Percentiles rank a stretch among this genome's conserved stretches.
These are phyloP conservation scores for Boeremia lycopersici DNA, from an alignment of 2,329 filamentous ascomycete genomes.

Conservation along the genomic window DNA sequence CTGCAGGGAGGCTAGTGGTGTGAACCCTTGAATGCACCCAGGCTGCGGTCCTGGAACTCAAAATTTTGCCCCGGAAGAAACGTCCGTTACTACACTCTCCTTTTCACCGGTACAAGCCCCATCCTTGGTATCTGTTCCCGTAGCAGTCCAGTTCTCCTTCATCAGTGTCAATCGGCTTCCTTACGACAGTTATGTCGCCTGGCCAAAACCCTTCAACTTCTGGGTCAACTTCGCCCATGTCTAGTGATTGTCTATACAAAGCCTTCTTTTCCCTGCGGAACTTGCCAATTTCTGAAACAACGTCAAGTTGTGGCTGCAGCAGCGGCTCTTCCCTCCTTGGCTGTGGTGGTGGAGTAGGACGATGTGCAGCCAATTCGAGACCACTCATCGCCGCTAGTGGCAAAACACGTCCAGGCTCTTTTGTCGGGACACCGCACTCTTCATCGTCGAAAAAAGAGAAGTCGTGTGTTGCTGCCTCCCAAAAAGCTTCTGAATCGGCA, in stretches of 20 bases:
- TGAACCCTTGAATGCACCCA: not conserved
- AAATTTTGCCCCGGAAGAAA: not conserved
- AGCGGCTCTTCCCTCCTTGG: constrained; percentile 2
- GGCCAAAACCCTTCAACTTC: constrained; percentile 64
- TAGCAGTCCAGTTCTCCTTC: constrained; percentile 56
- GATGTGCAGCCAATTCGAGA: constrained; percentile 40
- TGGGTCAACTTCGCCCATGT: constrained; percentile 37
- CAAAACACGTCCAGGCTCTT: constrained; percentile 52
- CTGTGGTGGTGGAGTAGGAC: constrained; percentile 16
- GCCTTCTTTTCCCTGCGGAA: constrained; percentile 61
- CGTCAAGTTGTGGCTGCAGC: constrained; percentile 48
- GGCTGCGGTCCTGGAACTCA: not conserved
- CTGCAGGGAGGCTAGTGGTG: not conserved
- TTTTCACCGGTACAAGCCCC: constrained; percentile 57
- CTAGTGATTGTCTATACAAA: constrained; percentile 51
- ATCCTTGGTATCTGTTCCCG: constrained; percentile 60
- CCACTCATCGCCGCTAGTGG: constrained; percentile 56
- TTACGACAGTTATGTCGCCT: constrained; percentile 63
- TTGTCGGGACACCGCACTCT: constrained; percentile 58
- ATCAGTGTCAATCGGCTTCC: constrained; percentile 49
- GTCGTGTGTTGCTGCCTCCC: constrained; percentile 64
- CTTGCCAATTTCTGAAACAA: constrained; percentile 59
- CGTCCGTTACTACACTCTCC: not conserved
- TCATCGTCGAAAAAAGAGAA: constrained; percentile 67
- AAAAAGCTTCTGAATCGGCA: constrained; percentile 63